phyloP scores from a whole-genome alignment of 192 early-diverging fungal genomes.

The Coemansia sp. region DNA sequence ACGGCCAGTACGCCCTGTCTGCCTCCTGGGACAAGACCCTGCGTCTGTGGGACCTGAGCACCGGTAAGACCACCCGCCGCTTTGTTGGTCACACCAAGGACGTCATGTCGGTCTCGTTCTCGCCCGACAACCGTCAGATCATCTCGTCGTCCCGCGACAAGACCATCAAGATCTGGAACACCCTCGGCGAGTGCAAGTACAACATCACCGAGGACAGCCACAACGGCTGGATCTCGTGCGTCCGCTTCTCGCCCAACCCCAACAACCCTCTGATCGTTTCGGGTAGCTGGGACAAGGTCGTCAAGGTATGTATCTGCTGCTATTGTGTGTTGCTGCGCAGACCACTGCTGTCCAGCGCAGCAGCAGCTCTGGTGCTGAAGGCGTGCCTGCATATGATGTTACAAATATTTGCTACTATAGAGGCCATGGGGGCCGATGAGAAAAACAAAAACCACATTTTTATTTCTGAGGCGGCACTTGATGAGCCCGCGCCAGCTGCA shows the following conservation, averaged over 20 bases:
- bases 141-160: constrained; percentile 98
- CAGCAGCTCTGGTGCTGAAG: too few species aligned
- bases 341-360: constrained; percentile 1
- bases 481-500: too few species aligned
- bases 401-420: constrained; percentile 77
- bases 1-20: constrained; percentile 97
- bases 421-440: constrained; percentile 59
- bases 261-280: constrained; percentile 97
- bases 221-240: constrained; percentile 98
- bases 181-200: constrained; percentile 99
- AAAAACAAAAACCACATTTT: constrained; percentile 50
- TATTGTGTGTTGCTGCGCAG: too few species aligned
- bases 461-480: constrained; percentile 32
- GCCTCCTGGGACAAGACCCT: constrained; percentile 99
- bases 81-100: constrained; percentile 98
- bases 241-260: constrained; percentile 99
- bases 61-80: constrained; percentile 90
- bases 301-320: constrained; percentile 85
- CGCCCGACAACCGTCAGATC: constrained; percentile 99
- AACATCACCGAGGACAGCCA: constrained; percentile 96
- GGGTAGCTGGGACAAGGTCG: constrained; percentile 98
- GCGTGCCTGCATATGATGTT: constrained; percentile 33
- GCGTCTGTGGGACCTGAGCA: constrained; percentile 98
- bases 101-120: constrained; percentile 99
- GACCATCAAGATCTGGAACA: constrained; percentile 99